Conservation (phyloP, 2,329 filamentous ascomycete species). For the Colletotrichum orchidophilum region DNA sequence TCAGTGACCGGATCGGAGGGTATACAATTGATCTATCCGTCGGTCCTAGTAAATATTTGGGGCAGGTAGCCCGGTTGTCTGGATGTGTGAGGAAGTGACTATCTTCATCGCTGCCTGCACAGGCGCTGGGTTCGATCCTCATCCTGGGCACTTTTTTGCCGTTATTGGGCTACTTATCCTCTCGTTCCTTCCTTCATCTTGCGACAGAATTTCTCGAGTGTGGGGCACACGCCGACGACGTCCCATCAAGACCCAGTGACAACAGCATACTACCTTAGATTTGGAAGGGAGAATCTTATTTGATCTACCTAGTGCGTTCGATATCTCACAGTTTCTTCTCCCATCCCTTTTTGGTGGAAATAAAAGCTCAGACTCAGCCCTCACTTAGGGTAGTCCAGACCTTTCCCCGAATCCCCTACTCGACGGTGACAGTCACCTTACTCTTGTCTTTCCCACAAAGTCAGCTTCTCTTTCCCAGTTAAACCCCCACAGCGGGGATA, state of each 20-base stretch:
- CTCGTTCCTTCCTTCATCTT: not conserved
- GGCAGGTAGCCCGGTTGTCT: not conserved
- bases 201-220: not conserved
- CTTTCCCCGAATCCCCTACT: not conserved
- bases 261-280: not conserved
- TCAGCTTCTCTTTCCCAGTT: conserved; percentile 17
- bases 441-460: conserved; percentile 41
- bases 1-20: not conserved
- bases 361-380: not conserved
- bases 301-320: not conserved
- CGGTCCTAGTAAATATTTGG: not conserved
- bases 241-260: not conserved
- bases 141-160: not conserved
- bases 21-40: not conserved
- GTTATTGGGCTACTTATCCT: not conserved
- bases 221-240: not conserved
- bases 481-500: not conserved
- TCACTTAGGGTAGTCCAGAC: not conserved
- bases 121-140: not conserved
- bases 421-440: conserved; percentile 42
- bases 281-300: not conserved
- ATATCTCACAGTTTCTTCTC: not conserved
- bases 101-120: not conserved
- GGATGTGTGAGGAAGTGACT: not conserved
- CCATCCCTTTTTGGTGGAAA: not conserved